phyloP scores from a whole-genome alignment of 192 early-diverging fungal species.

The Linnemannia zychae region DNA sequence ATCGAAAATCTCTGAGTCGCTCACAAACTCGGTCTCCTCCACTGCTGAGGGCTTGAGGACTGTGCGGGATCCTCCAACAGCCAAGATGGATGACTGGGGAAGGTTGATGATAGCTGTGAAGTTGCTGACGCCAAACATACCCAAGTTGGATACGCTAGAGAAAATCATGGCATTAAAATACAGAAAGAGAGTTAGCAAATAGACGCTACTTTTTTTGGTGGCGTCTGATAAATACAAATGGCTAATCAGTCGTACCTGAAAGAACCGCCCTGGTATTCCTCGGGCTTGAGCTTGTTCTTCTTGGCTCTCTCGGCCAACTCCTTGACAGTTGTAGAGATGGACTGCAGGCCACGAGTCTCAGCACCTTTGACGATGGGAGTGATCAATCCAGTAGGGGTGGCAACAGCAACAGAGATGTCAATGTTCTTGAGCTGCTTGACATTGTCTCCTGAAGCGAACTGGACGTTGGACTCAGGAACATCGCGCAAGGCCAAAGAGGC shows the following conservation, averaged over 20 bases:
- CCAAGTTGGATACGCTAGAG: slow-evolving; percentile 88
- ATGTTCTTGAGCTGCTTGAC: slow-evolving; percentile 83
- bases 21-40: slow-evolving; percentile 40
- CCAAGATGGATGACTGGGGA: slow-evolving; percentile 86
- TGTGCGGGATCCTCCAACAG: slow-evolving; percentile 72
- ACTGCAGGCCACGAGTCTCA: slow-evolving; percentile 78
- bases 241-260: slow-evolving; percentile 69
- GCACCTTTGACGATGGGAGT: slow-evolving; percentile 86
- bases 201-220: background rate
- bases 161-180: background rate
- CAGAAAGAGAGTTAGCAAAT: background rate
- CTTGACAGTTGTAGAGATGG: slow-evolving; percentile 80
- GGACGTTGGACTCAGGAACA: slow-evolving; percentile 85
- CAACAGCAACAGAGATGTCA: slow-evolving; percentile 87
- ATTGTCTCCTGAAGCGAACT: slow-evolving; percentile 51
- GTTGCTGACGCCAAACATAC: slow-evolving; percentile 87
- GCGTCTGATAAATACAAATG: background rate
- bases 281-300: slow-evolving; percentile 85
- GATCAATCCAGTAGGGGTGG: slow-evolving; percentile 86
- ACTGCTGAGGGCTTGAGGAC: slow-evolving; percentile 48
- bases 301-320: slow-evolving; percentile 83
- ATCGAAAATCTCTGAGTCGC: slow-evolving; percentile 53
- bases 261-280: slow-evolving; percentile 94
- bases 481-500: slow-evolving; percentile 85
- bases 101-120: slow-evolving; percentile 95